A percentile compares a stretch with the other conserved stretches of the same genome.
These are phyloP conservation scores for Chlamydomonas sp. DNA, from an alignment of 139 green algal species.

Conservation along the genomic window DNA sequence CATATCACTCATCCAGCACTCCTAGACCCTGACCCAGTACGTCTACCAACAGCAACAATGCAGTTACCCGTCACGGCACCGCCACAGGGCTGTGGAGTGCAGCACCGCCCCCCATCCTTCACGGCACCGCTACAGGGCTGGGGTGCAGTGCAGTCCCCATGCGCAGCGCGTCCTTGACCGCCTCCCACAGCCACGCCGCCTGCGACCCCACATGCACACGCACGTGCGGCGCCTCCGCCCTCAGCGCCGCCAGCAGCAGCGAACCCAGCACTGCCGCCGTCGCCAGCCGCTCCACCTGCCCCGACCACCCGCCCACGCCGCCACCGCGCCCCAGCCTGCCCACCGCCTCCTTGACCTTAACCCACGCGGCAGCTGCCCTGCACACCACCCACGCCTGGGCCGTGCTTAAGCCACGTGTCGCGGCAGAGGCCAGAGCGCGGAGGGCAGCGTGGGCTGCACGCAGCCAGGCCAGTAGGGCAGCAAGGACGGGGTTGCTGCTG, in stretches of 20 bases:
- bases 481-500: too few relatives aligned
- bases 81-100: too few relatives aligned
- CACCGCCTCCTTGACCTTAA: too few relatives aligned
- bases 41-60: too few relatives aligned
- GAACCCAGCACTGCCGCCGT: not conserved
- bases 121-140: conserved; percentile 10
- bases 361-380: not conserved
- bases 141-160: conserved; percentile 24
- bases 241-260: conserved; percentile 5
- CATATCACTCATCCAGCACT: too few relatives aligned
- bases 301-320: too few relatives aligned
- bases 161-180: conserved; percentile 6
- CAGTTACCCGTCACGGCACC: too few relatives aligned
- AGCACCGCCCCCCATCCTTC: too few relatives aligned
- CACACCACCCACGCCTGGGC: conserved; percentile 16
- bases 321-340: too few relatives aligned
- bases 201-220: not conserved
- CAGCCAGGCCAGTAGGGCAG: too few relatives aligned
- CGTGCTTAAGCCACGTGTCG: not conserved
- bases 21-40: too few relatives aligned
- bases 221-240: conserved; percentile 24
- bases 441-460: not conserved
- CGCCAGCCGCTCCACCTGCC: not conserved
- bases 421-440: not conserved
- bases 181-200: not conserved